These are phyloP conservation scores for Globisporangium solare DNA, from an alignment of 352 stramenopile species.

Conservation along the genomic window DNA sequence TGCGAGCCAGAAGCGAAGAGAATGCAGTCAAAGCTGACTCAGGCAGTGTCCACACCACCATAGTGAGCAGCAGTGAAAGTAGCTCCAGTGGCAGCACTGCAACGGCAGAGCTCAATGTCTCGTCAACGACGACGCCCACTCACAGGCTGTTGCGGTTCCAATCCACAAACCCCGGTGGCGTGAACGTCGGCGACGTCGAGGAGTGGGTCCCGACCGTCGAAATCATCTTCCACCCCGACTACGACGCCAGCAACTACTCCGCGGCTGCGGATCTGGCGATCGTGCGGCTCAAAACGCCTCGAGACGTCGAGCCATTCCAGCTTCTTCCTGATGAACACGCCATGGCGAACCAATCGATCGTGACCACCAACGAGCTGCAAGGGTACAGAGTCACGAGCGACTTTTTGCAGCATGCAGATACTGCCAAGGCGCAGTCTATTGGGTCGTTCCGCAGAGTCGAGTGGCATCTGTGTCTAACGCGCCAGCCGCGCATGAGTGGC, in stretches of 20 bases:
- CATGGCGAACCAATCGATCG: constrained; percentile 9
- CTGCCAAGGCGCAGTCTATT: constrained; percentile 6
- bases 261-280: constrained; percentile 21
- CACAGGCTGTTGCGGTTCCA: not conserved
- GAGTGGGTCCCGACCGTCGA: constrained; percentile 17
- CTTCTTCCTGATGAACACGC: constrained; percentile 14
- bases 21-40: too few relatives aligned
- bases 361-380: constrained; percentile 8
- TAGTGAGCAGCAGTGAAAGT: too few relatives aligned
- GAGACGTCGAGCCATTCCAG: constrained; percentile 17
- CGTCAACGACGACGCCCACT: too few relatives aligned
- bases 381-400: constrained; percentile 14
- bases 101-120: too few relatives aligned
- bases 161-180: not conserved
- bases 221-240: constrained; percentile 20
- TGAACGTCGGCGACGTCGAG: constrained; percentile 20
- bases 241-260: constrained; percentile 1
- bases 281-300: constrained; percentile 11
- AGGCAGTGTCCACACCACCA: too few relatives aligned
- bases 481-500: not conserved
- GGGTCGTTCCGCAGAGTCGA: constrained; percentile 16
- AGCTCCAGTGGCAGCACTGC: too few relatives aligned
- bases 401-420: constrained; percentile 9
- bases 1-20: not conserved
- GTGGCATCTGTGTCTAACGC: constrained; percentile 18